Conservation (phyloP, 495 filamentous ascomycete species). For the Lophiostoma macrostomum region DNA sequence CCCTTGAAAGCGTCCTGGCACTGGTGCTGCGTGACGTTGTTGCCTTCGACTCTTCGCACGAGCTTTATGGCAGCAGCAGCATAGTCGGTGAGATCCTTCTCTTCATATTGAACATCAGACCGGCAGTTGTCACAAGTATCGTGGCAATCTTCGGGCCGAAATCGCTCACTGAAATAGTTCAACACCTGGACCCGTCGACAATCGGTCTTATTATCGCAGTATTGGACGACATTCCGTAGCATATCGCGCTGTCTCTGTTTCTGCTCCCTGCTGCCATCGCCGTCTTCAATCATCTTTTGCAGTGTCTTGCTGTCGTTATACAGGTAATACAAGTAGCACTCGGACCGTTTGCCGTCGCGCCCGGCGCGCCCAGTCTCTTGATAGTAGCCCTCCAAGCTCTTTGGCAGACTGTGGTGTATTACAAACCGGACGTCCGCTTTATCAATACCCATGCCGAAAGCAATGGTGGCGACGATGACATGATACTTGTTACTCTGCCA, state of each 20-base stretch:
- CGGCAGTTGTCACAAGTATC: constrained; percentile 83
- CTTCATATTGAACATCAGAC: constrained; percentile 62
- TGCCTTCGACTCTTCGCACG: constrained; percentile 50
- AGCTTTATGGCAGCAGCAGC: constrained; percentile 65
- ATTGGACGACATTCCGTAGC: constrained; percentile 77
- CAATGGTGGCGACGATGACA: constrained; percentile 97
- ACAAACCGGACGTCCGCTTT: constrained; percentile 95
- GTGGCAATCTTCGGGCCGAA: constrained; percentile 66
- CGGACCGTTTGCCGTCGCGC: constrained; percentile 79
- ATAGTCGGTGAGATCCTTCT: constrained; percentile 70
- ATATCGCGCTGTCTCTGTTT: constrained; percentile 80
- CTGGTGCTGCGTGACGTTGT: constrained; percentile 51
- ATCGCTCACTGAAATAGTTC: constrained; percentile 85
- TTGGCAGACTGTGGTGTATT: constrained; percentile 86
- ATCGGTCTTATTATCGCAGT: constrained; percentile 80
- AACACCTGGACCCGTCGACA: constrained; percentile 87
- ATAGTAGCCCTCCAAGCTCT: constrained; percentile 97
- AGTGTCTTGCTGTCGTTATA: constrained; percentile 66
- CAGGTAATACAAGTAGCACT: constrained; percentile 84
- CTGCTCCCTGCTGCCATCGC: constrained; percentile 70
- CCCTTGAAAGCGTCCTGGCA: constrained; percentile 63
- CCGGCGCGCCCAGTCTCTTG: constrained; percentile 96
- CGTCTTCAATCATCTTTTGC: constrained; percentile 73
- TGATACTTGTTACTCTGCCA: constrained; percentile 80
- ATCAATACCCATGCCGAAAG: constrained; percentile 99